Conservation (phyloP, 2,329 filamentous ascomycete genomes). For the Penicillium crustosum region DNA sequence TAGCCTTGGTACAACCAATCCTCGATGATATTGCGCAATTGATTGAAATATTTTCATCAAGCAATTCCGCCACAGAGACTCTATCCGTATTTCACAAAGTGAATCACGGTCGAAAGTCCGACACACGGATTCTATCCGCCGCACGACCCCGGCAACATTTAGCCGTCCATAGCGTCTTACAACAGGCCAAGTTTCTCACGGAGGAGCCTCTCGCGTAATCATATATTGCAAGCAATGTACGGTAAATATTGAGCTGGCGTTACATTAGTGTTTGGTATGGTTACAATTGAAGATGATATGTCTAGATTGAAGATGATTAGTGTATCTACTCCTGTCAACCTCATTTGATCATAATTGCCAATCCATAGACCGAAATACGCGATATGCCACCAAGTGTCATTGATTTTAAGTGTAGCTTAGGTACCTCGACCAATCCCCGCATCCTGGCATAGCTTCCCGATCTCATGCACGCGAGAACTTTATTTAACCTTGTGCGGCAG, state of each 20-base stretch:
- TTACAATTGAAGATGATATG: too few species aligned
- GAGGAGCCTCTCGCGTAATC: background rate
- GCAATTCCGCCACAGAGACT: background rate
- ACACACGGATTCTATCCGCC: background rate
- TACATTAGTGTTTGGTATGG: background rate
- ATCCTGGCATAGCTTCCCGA: too few species aligned
- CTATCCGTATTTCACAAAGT: background rate
- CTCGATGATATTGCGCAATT: background rate
- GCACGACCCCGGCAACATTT: background rate
- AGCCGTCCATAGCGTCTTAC: background rate
- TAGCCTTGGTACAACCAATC: background rate
- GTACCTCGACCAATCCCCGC: too few species aligned
- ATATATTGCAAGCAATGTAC: background rate
- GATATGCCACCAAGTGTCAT: too few species aligned
- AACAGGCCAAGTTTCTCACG: conserved; percentile 23
- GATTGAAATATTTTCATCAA: background rate
- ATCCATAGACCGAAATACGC: too few species aligned
- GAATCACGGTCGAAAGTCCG: background rate
- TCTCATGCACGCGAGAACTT: too few species aligned
- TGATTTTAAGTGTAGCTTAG: too few species aligned
- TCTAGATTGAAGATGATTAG: too few species aligned
- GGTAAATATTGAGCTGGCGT: too few species aligned
- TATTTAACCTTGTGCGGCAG: too few species aligned
- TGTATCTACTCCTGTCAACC: too few species aligned
- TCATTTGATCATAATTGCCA: too few species aligned